These are phyloP conservation scores for Ilyonectria sp. DNA, from an alignment of 2,329 filamentous ascomycete species.

Conservation along the genomic window DNA sequence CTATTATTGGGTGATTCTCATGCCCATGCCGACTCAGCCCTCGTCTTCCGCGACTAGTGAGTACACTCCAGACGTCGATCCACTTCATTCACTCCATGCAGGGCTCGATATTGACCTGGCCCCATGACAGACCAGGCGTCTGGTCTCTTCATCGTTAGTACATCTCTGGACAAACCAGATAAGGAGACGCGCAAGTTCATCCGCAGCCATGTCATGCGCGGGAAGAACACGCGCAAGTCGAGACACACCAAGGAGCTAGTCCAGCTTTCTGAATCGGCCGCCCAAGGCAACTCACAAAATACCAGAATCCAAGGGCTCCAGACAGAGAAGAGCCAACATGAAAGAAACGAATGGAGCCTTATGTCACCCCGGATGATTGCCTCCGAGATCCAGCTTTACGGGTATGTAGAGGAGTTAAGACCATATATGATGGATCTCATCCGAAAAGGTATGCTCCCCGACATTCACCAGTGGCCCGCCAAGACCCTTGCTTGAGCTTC, in stretches of 20 bases:
- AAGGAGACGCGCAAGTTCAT: conserved; percentile 43
- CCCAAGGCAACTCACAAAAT: conserved; percentile 4
- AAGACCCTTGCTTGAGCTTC: not conserved
- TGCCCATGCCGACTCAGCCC: conserved; percentile 6
- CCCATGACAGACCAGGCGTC: conserved; percentile 11
- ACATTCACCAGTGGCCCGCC: not conserved
- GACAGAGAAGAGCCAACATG: not conserved
- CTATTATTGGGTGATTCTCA: not conserved
- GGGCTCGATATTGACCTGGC: conserved; percentile 7
- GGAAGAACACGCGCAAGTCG: conserved; percentile 42
- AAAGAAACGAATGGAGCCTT: conserved; percentile 12
- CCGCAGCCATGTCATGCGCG: conserved; percentile 50
- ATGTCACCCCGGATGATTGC: conserved; percentile 24
- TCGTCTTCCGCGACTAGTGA: conserved; percentile 11
- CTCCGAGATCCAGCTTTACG: conserved; percentile 31
- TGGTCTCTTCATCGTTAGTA: conserved; percentile 38
- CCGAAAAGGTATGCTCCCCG: conserved; percentile 22
- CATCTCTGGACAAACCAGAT: conserved; percentile 41
- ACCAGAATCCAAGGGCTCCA: not conserved
- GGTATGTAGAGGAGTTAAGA: conserved; percentile 23
- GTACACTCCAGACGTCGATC: not conserved
- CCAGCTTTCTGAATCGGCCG: not conserved
- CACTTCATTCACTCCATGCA: not conserved
- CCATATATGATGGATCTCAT: conserved; percentile 34
- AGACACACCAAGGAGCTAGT: conserved; percentile 19